Evolutionary conservation across 2,329 filamentous ascomycete species (phyloP).

Genomic region (Colletotrichum lentis): DNA sequence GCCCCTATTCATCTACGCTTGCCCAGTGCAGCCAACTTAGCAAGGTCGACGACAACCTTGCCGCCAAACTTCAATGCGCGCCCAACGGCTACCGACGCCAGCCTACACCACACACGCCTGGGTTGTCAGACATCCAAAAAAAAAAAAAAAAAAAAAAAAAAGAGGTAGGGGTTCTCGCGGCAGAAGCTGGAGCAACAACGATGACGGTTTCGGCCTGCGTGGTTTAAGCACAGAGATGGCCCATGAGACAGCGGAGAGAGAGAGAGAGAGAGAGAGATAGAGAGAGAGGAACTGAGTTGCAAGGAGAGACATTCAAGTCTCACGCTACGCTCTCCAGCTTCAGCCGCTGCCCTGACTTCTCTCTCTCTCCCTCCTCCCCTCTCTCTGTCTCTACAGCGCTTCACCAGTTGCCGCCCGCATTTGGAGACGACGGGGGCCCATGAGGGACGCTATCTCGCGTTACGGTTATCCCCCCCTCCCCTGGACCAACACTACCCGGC

Average conservation of each 20-base stretch:
- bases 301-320: conserved; percentile 33
- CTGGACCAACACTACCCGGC: conserved; percentile 29
- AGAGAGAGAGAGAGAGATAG: too few relatives aligned
- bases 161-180: conserved; percentile 17
- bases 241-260: conserved; percentile 12
- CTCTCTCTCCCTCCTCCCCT: not conserved
- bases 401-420: conserved; percentile 29
- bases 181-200: conserved; percentile 23
- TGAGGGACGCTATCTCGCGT: not conserved
- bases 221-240: not conserved
- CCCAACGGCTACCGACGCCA: conserved; percentile 21
- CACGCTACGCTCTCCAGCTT: conserved; percentile 17
- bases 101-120: conserved; percentile 1
- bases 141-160: not conserved
- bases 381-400: conserved; percentile 28
- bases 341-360: conserved; percentile 10
- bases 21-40: not conserved
- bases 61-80: conserved; percentile 18
- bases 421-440: conserved; percentile 28
- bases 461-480: conserved; percentile 15
- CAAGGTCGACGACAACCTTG: not conserved
- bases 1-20: not conserved
- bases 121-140: not conserved
- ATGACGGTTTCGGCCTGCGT: conserved; percentile 23
- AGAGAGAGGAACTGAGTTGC: conserved; percentile 7